Conservation (phyloP, 2,329 filamentous ascomycete genomes). For the Rhytidhysteron rufulum region DNA sequence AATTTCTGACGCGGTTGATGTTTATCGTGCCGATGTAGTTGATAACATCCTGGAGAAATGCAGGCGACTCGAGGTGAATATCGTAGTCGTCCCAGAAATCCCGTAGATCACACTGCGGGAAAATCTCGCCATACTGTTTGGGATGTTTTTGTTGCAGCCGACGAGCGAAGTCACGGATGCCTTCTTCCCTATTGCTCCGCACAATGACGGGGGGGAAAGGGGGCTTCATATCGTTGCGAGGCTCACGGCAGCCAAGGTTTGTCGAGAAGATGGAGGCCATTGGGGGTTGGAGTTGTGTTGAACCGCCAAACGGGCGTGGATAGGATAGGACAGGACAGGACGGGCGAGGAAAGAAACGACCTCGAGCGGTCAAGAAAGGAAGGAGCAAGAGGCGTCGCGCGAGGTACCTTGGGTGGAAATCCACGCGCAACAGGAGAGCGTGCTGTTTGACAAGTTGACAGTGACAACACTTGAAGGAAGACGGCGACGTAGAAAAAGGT, state of each 20-base stretch:
- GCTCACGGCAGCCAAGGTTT: constrained; percentile 14
- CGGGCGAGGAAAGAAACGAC: not conserved
- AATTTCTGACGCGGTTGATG: constrained; percentile 13
- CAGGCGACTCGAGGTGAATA: constrained; percentile 25
- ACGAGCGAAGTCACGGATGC: constrained; percentile 17
- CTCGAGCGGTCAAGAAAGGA: not conserved
- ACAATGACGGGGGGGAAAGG: constrained; percentile 19
- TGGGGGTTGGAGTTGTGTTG: too few species aligned
- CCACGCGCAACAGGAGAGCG: too few species aligned
- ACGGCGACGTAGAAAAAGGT: too few species aligned
- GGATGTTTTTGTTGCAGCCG: constrained; percentile 21
- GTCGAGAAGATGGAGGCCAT: constrained; percentile 33
- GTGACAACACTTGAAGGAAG: too few species aligned
- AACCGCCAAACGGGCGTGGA: too few species aligned
- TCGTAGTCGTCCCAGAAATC: constrained; percentile 34
- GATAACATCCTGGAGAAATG: constrained; percentile 25
- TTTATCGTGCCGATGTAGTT: constrained; percentile 24
- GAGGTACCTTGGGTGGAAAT: too few species aligned
- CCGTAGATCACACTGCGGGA: constrained; percentile 23
- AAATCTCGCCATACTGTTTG: constrained; percentile 21
- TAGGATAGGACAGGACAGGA: not conserved
- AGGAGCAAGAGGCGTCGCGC: too few species aligned
- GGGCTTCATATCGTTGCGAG: constrained; percentile 11
- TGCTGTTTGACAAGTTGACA: too few species aligned
- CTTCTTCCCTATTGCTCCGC: constrained; percentile 15